Evolutionary conservation across 2,329 filamentous ascomycete genomes (phyloP), one percentile per base, ranked within the genome.

Genomic region (Phyllosticta ampelicida): DNA sequence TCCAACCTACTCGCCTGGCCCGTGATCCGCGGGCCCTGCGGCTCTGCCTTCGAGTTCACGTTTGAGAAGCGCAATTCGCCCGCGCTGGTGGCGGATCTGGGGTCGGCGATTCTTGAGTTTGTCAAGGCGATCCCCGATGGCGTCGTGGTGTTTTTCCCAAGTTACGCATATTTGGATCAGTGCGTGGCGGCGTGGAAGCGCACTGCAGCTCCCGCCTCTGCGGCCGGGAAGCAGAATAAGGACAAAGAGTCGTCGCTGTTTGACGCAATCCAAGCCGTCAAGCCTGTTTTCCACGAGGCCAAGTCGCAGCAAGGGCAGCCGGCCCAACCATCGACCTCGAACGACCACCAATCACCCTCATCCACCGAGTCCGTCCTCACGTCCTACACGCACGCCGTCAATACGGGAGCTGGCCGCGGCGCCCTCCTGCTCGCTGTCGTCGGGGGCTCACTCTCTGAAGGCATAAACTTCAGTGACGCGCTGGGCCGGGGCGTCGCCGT

Each of bases 401-500:
- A 53, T 16, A 63, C 65, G 28, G 63, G 65, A 64, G 73, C 68
- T 48, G 78, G 71, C 1, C 78, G 80, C 53, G 91, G 91, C 0
- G 92, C 88, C 0, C 75, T 97, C 0, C 80, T 99, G 0, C 81
- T 99, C 23, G 91, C 90, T 56, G 91, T 99, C 2, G 86, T 99
- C 2, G 92, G 92, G 57, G 94, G 94, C 13, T 95, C 92, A 64
- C 86, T 99, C 74, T 95, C 89, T 60, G 94, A 99, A 73, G 94
- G 94, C 63, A 99, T 99, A 75, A 99, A 99, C 73, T 99, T 99
- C 75, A 92, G 89, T 0, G 91, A 99, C 73, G 79, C 81, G 2
- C 83, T 99, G 0, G 94, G 94, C 1, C 85, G 94, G 23, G 92
- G 89, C 56, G 90, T 99, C 9, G 77, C 95, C 13, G 87, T 97